Base-by-base conservation (phyloP, 169 alveolate species). In the Babesia divergens region DNA sequence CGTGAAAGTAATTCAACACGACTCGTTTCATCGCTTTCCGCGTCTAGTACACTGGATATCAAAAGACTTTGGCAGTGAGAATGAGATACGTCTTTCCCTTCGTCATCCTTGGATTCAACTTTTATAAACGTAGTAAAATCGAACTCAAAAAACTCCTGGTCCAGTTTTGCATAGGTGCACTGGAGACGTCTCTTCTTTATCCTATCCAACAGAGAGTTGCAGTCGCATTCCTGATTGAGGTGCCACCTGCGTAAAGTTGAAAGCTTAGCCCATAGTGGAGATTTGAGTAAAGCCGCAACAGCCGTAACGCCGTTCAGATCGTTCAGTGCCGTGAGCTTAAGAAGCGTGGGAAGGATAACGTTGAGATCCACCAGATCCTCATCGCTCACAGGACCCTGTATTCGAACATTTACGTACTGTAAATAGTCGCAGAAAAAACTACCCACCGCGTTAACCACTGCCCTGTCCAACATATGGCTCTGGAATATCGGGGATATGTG, bases 321-420 rank as follows among this genome's bases (percentile, higher is more conserved):
- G 24, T 46, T 22, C 28, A 62, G 28, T n/a, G 72, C 72, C 32
- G 32, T 14, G 5, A 62, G 47, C 53, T 46, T 8, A 34, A 47
- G 34, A 11, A 62, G 59, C 50, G 20, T 44, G 1, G 59, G 58
- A n/a, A 62, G 11, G 24, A 62, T 62, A 7, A 62, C n/a, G 26
- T 62, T 62, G 31, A 62, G 43, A 46, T 62, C 72, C 1, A 44
- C 59, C n/a, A 62, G 50, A 29, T 62, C 72, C 59, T 62, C 72
- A 20, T 62, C 72, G 14, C 38, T 62, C 11, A 62, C 40, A 5
- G 16, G 60, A 2, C 72, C 72, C 20, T 62, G 59, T 6, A 62
- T 62, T 5, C 37, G 42, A 9, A 29, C 22, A 14, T 34, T 43
- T 1, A 62, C 7, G 13, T 9, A 16, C 59, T 62, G 46, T 38